Evolutionary conservation across 495 filamentous ascomycete genomes (phyloP), one percentile per base, ranked within the genome.

Genomic region (Penicillium malachiteum): DNA sequence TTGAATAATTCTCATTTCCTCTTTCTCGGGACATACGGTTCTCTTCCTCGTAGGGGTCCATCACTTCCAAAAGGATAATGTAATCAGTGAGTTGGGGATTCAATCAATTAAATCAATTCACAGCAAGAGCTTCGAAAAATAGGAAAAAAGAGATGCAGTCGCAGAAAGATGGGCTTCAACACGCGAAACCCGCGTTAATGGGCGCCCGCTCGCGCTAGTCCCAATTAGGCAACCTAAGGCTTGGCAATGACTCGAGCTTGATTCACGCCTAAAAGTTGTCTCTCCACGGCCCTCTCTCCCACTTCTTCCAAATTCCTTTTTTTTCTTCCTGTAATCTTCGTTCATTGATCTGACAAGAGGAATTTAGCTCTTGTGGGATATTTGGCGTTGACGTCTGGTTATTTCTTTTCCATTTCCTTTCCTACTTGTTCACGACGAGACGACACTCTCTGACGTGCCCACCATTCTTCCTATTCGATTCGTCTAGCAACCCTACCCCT

Each of bases 21-120:
- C 32, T 33, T 26, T 49, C 11, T 54, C 35, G 11, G 33, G 9
- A 56, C 59, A 54, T 44, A 68, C 65, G 44, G 38, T 55, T 54
- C 54, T 66, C 72, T 30, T 77, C 74, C 26, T 78, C 76, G 33
- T 74, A 77, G 46, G 66, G 57, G 38, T 78, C 74, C 73, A 76
- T 77, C 26, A 12, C 32, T 57, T n/a, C 39, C 26, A 17, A 14
- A 9, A 40, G 31, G 17, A 10, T 26, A 37, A 49, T 58, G 45
- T 42, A 38, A 50, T 31, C 31, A 38, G 40, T 14, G 35, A 47
- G 12, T 14, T 41, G 11, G 14, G 5, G 21, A 35, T 26, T 42
- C 18, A 12, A 16, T 26, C 6, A 16, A 30, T 4, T 10, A 16
- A 18, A 13, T n/a, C 4, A 1, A 2, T 26, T 26, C 21, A 26